Conservation (phyloP, 192 early-diverging fungal genomes). For the Geosiphon pyriformis region DNA sequence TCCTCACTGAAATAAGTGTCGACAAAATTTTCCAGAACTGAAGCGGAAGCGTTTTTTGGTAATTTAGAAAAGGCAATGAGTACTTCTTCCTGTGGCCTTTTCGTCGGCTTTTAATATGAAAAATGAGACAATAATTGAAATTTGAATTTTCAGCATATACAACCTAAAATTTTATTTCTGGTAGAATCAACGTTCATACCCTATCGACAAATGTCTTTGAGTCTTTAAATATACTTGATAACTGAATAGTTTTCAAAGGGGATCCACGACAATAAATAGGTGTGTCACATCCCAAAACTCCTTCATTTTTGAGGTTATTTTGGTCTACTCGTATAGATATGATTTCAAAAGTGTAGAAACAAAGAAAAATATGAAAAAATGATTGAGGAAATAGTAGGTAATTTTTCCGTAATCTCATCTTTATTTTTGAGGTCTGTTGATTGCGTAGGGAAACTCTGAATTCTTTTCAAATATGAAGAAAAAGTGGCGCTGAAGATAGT, state of each 20-base stretch:
- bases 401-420: too few species aligned
- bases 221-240: conserved; percentile 54
- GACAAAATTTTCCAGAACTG: conserved; percentile 45
- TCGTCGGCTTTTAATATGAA: conserved; percentile 48
- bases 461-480: too few species aligned
- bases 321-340: too few species aligned
- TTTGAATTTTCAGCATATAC: background rate
- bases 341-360: too few species aligned
- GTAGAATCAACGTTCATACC: conserved; percentile 20
- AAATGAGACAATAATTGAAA: conserved; percentile 5
- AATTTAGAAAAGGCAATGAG: conserved; percentile 45
- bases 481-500: too few species aligned
- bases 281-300: conserved; percentile 41
- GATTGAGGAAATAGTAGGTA: too few species aligned
- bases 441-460: too few species aligned
- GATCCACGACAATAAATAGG: conserved; percentile 66
- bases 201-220: conserved; percentile 73
- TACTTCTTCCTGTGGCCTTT: conserved; percentile 47
- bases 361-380: too few species aligned
- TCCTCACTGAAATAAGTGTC: conserved; percentile 48
- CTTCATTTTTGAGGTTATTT: too few species aligned
- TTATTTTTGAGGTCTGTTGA: too few species aligned
- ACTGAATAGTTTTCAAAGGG: conserved; percentile 55
- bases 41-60: conserved; percentile 33
- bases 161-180: background rate